Evolutionary conservation across 768 basidiomycete genomes (phyloP), one percentile per base, ranked within the genome.

Genomic region (Boletellus sp.): DNA sequence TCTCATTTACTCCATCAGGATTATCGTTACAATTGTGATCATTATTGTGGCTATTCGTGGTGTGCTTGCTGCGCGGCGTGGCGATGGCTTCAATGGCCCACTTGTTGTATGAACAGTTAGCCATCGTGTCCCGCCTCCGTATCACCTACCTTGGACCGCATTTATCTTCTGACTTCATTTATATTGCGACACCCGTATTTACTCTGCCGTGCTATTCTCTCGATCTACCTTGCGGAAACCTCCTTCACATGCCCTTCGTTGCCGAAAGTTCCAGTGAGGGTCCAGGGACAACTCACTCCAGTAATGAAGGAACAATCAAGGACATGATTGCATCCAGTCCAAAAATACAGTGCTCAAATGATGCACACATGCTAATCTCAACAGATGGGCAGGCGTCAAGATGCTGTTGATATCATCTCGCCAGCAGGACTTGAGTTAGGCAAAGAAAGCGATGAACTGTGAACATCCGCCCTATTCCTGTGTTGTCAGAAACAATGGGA

Each of bases 61-160:
- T 17, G 75, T 89, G 35, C 46, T 71, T 32, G 74, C 81, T 19
- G 74, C 81, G 9, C 76, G 79, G 16, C 75, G 81, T 19, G 90
- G 90, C 13, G 86, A 86, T 51, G 87, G 88, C 4, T 73, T 78
- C 52, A 73, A 73, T 12, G 87, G 85, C 15, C 68, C 75, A 11
- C 78, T 86, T 23, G 70, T 80, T 38, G 70, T 54, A 50, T 67
- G 55, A 68, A 28, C 36, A 28, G 9, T 22, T 48, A n/a, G n/a
- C n/a, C n/a, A 11, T 13, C 26, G 34, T 9, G 31, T 42, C 23
- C 45, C 31, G 15, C 31, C 20, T 47, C 34, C 20, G 32, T 35
- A 34, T 45, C 8, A 13, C 26, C 51, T 55, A 15, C 51, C 50
- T 15, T 45, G 22, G 23, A 39, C 35, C 44, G 15, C 9, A 40